phyloP scores from a whole-genome alignment of 768 basidiomycete species.

The Termitomyces eurrhizus region DNA sequence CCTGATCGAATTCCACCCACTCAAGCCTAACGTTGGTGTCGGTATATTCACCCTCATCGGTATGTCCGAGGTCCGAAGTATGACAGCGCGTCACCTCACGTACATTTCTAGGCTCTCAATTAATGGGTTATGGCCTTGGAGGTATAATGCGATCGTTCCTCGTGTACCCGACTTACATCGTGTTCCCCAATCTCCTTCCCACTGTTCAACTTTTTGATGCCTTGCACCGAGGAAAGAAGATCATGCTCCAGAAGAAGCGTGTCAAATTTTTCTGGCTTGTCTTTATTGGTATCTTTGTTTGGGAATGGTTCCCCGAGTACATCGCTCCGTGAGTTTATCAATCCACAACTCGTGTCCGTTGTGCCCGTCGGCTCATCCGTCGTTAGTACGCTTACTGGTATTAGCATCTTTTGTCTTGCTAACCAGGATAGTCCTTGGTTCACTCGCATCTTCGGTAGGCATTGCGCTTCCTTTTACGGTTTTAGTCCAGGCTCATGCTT shows the following conservation, averaged over 20 bases:
- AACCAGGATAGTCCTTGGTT: conserved; percentile 35
- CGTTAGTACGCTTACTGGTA: conserved; percentile 48
- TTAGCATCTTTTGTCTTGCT: conserved; percentile 56
- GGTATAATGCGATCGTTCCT: conserved; percentile 37
- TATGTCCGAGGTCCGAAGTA: background rate
- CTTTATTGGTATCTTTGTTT: conserved; percentile 50
- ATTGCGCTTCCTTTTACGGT: background rate
- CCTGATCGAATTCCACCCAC: background rate
- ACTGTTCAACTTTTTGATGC: conserved; percentile 40
- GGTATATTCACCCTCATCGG: conserved; percentile 12
- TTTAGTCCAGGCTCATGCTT: background rate
- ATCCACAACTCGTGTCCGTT: background rate
- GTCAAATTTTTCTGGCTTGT: conserved; percentile 55
- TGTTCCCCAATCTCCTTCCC: conserved; percentile 38
- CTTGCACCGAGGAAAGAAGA: conserved; percentile 38
- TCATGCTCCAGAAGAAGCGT: conserved; percentile 45
- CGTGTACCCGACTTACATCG: conserved; percentile 43
- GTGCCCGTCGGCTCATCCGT: background rate
- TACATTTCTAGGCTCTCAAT: conserved; percentile 25
- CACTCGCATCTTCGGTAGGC: conserved; percentile 19
- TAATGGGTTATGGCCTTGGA: conserved; percentile 34
- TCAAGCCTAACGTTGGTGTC: conserved; percentile 30
- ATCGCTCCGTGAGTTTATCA: conserved; percentile 30
- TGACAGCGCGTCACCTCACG: background rate
- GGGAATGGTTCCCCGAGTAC: conserved; percentile 55